A percentile compares a stretch with the other conserved stretches of the same genome.
phyloP scores from a whole-genome alignment of 1,284 basidiomycete genomes.

The Testicularia cyperi region DNA sequence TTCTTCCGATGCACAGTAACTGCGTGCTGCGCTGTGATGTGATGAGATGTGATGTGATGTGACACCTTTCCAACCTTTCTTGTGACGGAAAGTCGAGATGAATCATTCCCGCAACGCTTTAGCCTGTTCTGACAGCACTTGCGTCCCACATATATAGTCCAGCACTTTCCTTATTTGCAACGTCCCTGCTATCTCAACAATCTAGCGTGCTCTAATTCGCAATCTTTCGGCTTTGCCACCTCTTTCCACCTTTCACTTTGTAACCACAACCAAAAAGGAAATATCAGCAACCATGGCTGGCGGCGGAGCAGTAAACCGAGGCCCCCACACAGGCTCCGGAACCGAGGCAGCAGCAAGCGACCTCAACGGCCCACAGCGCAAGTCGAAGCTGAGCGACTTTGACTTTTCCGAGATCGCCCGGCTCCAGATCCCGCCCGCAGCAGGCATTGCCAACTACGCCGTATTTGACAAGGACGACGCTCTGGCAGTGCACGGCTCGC shows the following conservation, averaged over 20 bases:
- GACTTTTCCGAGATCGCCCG: conserved; percentile 24
- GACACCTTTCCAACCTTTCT: too few species aligned
- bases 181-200: too few species aligned
- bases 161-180: too few species aligned
- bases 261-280: background rate
- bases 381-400: conserved; percentile 13
- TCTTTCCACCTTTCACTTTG: background rate
- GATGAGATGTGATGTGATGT: too few species aligned
- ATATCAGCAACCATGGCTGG: conserved; percentile 27
- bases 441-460: conserved; percentile 26
- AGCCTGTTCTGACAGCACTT: too few species aligned
- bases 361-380: conserved; percentile 16
- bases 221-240: too few species aligned
- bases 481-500: conserved; percentile 14
- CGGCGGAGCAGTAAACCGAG: conserved; percentile 13
- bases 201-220: too few species aligned
- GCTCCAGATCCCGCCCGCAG: conserved; percentile 18
- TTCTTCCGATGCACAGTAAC: too few species aligned
- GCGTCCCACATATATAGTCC: too few species aligned
- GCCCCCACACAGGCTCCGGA: conserved; percentile 26
- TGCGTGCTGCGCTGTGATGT: too few species aligned
- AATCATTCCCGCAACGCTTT: too few species aligned
- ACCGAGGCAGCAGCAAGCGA: conserved; percentile 15
- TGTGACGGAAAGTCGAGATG: too few species aligned
- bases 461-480: conserved; percentile 27